Percentiles rank a stretch among this genome's conserved stretches.
These are phyloP conservation scores for Parachlorella kessleri DNA, from an alignment of 139 green algal genomes.

Conservation along the genomic window DNA sequence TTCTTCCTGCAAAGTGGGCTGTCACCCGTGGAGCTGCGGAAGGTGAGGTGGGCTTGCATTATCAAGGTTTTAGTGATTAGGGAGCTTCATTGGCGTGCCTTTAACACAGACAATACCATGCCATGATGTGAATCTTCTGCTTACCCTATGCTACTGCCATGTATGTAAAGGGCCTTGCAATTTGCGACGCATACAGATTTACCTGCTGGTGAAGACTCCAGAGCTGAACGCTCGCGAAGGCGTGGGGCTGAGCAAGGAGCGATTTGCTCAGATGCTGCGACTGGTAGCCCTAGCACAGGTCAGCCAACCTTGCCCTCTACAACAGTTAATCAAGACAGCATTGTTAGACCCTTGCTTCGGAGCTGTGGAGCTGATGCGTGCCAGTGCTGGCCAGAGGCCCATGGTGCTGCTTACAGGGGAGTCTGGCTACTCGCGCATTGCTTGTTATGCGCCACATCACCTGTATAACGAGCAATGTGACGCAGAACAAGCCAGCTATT, in stretches of 20 bases:
- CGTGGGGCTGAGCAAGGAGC: conserved; percentile 38
- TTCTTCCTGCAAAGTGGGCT: conserved; percentile 54
- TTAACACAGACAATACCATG: background rate
- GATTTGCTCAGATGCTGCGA: conserved; percentile 48
- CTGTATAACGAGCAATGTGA: too few species aligned
- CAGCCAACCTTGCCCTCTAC: too few species aligned
- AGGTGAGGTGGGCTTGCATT: conserved; percentile 11
- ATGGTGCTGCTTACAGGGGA: too few species aligned
- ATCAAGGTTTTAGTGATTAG: background rate
- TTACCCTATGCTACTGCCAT: background rate
- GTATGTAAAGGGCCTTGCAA: background rate
- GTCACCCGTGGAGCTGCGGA: conserved; percentile 32
- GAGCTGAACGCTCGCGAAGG: conserved; percentile 22
- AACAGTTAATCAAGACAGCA: too few species aligned
- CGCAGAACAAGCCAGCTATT: too few species aligned
- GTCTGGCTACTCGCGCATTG: too few species aligned
- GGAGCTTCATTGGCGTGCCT: background rate
- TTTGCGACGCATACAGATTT: conserved; percentile 34
- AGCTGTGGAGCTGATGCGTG: too few species aligned
- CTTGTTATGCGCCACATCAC: too few species aligned
- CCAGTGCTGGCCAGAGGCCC: too few species aligned
- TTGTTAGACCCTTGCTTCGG: too few species aligned
- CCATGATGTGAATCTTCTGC: too few species aligned
- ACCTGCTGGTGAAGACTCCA: conserved; percentile 36
- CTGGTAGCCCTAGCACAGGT: conserved; percentile 47